Conservation (phyloP, 139 green algal species). For the Picocystis salinarum region DNA sequence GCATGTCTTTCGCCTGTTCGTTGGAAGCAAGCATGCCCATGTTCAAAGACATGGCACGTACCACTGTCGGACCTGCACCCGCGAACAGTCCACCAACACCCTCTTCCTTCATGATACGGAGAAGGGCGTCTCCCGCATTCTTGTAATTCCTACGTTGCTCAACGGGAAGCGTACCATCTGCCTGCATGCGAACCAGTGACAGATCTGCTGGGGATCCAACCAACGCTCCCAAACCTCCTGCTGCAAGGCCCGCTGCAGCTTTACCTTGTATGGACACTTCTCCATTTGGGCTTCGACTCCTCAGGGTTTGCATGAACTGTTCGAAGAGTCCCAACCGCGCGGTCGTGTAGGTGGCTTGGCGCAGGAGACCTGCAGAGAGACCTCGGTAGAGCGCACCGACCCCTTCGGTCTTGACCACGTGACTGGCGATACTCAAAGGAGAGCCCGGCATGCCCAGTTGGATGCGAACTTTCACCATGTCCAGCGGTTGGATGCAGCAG, state of each 20-base stretch:
- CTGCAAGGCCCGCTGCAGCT: slow-evolving; percentile 61
- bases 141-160: slow-evolving; percentile 83
- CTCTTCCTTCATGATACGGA: slow-evolving; percentile 38
- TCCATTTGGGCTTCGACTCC: too few relatives aligned
- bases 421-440: slow-evolving; percentile 41
- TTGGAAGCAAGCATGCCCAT: slow-evolving; percentile 99
- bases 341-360: slow-evolving; percentile 97
- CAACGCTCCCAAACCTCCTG: slow-evolving; percentile 78
- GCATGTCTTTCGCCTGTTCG: slow-evolving; percentile 91
- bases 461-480: slow-evolving; percentile 94
- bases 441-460: slow-evolving; percentile 77
- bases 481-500: slow-evolving; percentile 83
- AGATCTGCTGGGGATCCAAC: slow-evolving; percentile 91
- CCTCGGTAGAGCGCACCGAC: slow-evolving; percentile 73
- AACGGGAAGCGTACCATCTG: slow-evolving; percentile 50
- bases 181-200: slow-evolving; percentile 91
- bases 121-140: slow-evolving; percentile 46
- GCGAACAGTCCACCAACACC: slow-evolving; percentile 66
- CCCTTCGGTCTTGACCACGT: slow-evolving; percentile 25
- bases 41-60: slow-evolving; percentile 95
- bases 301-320: slow-evolving; percentile 32
- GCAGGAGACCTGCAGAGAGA: slow-evolving; percentile 79
- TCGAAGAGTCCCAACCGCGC: slow-evolving; percentile 84
- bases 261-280: slow-evolving; percentile 73
- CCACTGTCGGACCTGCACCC: slow-evolving; percentile 78